A percentile compares a stretch with the other conserved stretches of the same genome.
Evolutionary conservation across 495 filamentous ascomycete genomes (phyloP).

Genomic region (Tuber indicum): DNA sequence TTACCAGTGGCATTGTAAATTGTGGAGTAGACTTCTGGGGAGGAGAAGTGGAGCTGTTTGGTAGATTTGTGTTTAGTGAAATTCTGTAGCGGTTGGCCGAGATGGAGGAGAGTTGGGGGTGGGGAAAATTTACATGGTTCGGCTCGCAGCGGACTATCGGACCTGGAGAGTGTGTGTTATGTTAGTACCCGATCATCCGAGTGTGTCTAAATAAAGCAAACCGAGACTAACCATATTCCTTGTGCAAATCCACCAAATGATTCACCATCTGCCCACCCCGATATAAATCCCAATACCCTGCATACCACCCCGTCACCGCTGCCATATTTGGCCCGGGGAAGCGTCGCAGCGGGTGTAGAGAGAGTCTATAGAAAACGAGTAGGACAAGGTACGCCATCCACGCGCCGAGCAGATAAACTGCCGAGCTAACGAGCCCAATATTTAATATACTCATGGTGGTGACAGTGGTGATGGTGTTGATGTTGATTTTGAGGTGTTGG

Average conservation of each 20-base stretch:
- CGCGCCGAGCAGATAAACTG: constrained; percentile 1
- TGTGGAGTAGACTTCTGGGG: constrained; percentile 44
- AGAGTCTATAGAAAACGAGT: constrained; percentile 36
- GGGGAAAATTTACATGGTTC: constrained; percentile 30
- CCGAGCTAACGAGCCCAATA: neutral
- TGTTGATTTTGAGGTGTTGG: neutral
- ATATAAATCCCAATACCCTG: constrained; percentile 33
- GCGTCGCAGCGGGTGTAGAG: constrained; percentile 30
- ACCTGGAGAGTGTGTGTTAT: constrained; percentile 16
- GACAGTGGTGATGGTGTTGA: neutral
- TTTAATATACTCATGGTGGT: neutral
- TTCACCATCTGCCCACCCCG: constrained; percentile 10
- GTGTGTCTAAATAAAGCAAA: neutral
- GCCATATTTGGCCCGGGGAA: constrained; percentile 43
- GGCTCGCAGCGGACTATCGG: constrained; percentile 41
- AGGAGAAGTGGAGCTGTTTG: constrained; percentile 45
- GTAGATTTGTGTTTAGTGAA: neutral
- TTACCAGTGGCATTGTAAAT: constrained; percentile 44
- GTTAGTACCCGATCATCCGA: constrained; percentile 8
- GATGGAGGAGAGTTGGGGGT: neutral
- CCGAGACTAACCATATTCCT: constrained; percentile 36
- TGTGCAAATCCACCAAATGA: constrained; percentile 28
- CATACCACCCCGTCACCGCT: constrained; percentile 37
- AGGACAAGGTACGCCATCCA: constrained; percentile 24
- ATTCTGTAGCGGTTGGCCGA: neutral